These are phyloP conservation scores for Copromyces sp. DNA, from an alignment of 495 filamentous ascomycete species.

Conservation along the genomic window DNA sequence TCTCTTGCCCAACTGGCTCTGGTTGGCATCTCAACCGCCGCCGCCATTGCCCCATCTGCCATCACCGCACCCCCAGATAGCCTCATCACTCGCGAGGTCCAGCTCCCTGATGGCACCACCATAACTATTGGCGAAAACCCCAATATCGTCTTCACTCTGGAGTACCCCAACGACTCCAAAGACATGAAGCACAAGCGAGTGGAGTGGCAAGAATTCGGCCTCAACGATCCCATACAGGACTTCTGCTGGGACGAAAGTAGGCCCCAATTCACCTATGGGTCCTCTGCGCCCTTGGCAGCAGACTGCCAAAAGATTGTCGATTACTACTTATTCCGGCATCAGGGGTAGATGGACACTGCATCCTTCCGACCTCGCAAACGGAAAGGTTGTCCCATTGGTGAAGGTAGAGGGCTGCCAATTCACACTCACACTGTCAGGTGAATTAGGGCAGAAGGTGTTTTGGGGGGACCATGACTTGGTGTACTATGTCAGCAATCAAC, in stretches of 20 bases:
- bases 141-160: background rate
- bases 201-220: background rate
- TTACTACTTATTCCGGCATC: constrained; percentile 18
- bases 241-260: background rate
- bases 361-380: background rate
- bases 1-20: background rate
- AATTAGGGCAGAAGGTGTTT: background rate
- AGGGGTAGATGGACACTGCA: background rate
- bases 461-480: background rate
- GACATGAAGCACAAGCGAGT: background rate
- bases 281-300: background rate
- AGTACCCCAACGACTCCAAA: background rate
- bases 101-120: constrained; percentile 16
- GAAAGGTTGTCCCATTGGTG: background rate
- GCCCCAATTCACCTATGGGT: background rate
- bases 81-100: constrained; percentile 5
- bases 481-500: background rate
- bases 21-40: background rate
- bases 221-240: background rate
- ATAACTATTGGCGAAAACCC: constrained; percentile 5
- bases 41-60: background rate
- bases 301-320: background rate
- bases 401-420: background rate
- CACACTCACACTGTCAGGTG: background rate
- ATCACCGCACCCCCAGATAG: background rate